phyloP scores from a whole-genome alignment of 495 filamentous ascomycete genomes.

The Lineolata rhizophorae region DNA sequence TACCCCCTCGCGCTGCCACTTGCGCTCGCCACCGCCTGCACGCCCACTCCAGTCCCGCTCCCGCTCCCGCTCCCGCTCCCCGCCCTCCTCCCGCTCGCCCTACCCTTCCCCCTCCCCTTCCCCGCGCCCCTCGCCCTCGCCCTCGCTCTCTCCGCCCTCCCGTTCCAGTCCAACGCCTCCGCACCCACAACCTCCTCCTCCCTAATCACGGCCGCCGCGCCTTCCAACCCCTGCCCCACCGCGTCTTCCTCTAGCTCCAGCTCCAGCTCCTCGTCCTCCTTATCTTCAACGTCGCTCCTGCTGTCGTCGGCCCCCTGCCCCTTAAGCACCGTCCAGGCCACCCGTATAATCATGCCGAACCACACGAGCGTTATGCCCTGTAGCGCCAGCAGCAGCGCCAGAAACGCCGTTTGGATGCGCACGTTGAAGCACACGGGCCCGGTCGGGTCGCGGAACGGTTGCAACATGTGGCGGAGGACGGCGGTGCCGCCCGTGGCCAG shows the following conservation, averaged over 20 bases:
- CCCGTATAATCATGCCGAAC: constrained; percentile 71
- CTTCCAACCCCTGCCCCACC: neutral
- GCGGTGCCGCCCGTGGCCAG: constrained; percentile 34
- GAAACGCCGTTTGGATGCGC: constrained; percentile 49
- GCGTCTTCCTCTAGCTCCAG: constrained; percentile 14
- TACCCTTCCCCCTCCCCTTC: neutral
- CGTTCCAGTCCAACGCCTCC: constrained; percentile 8
- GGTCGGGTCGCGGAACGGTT: constrained; percentile 43
- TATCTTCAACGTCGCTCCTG: constrained; percentile 71
- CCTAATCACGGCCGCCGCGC: neutral
- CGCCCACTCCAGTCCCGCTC: constrained; percentile 1
- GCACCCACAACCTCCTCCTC: constrained; percentile 49
- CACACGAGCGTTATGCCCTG: constrained; percentile 66
- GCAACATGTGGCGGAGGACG: constrained; percentile 36
- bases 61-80: constrained; percentile 3
- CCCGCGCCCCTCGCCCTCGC: neutral
- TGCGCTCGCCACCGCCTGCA: constrained; percentile 1
- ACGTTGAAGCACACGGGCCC: constrained; percentile 58
- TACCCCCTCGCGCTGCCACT: constrained; percentile 4
- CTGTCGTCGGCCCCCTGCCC: constrained; percentile 68
- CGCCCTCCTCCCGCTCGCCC: neutral
- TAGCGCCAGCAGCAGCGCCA: constrained; percentile 52
- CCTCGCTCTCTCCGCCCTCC: constrained; percentile 5
- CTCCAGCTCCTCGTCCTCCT: constrained; percentile 34
- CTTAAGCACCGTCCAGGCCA: constrained; percentile 52